Evolutionary conservation across 1,284 basidiomycete genomes (phyloP).

Genomic region (Xerocomus tenax): DNA sequence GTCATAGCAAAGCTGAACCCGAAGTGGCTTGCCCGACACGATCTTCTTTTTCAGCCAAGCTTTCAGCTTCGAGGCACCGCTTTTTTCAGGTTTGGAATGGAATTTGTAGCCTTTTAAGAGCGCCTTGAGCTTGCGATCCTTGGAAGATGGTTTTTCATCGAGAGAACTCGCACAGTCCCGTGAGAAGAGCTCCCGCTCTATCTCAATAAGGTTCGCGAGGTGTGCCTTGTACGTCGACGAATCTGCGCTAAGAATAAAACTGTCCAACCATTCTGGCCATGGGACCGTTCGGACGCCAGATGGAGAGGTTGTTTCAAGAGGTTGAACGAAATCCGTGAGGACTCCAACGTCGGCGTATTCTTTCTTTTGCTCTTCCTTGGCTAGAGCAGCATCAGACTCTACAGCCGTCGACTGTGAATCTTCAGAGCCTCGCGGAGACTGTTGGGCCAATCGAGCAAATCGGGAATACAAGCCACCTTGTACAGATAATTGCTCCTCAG

Average conservation of each 20-base stretch:
- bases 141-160: constrained; percentile 28
- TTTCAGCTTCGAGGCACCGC: constrained; percentile 43
- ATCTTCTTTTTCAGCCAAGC: constrained; percentile 59
- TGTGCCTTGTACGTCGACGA: constrained; percentile 33
- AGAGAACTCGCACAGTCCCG: constrained; percentile 22
- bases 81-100: constrained; percentile 31
- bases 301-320: constrained; percentile 20
- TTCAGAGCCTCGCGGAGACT: constrained; percentile 40
- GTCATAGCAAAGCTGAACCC: constrained; percentile 33
- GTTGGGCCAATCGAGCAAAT: constrained; percentile 29
- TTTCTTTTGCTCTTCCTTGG: constrained; percentile 18
- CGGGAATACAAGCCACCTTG: constrained; percentile 22
- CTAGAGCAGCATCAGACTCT: constrained; percentile 16
- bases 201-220: constrained; percentile 33
- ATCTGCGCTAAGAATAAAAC: constrained; percentile 29
- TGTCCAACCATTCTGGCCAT: constrained; percentile 36
- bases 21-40: constrained; percentile 31
- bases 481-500: constrained; percentile 34
- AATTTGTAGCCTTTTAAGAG: constrained; percentile 36
- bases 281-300: constrained; percentile 27
- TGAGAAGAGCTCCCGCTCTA: constrained; percentile 32
- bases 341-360: constrained; percentile 21
- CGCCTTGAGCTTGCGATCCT: constrained; percentile 31
- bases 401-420: constrained; percentile 49
- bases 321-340: constrained; percentile 18